Conservation (phyloP, 2,329 filamentous ascomycete genomes). For the Curvularia hawaiiensis region DNA sequence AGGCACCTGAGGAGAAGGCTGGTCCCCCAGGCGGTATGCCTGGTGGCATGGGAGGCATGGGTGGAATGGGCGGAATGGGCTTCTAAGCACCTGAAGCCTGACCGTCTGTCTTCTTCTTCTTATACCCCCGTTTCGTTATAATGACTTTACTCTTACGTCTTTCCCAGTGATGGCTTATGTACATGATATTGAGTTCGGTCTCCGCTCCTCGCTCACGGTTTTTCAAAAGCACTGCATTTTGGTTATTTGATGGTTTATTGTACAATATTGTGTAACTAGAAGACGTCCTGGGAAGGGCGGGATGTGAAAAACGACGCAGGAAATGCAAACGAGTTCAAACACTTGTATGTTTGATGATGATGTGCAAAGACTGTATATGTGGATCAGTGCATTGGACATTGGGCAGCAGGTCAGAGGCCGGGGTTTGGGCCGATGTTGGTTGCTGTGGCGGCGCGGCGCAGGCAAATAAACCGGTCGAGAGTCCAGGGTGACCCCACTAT, state of each 20-base stretch:
- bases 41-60: constrained; percentile 59
- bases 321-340: constrained; percentile 33
- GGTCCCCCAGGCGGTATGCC: constrained; percentile 60
- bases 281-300: constrained; percentile 32
- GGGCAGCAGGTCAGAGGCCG: constrained; percentile 1
- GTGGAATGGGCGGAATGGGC: constrained; percentile 63
- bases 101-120: constrained; percentile 35
- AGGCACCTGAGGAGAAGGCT: constrained; percentile 91
- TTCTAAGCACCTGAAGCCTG: constrained; percentile 53
- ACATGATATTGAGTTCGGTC: constrained; percentile 44
- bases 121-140: constrained; percentile 41
- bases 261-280: constrained; percentile 47
- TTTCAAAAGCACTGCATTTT: constrained; percentile 45
- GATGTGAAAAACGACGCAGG: constrained; percentile 39
- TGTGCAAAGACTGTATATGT: neutral
- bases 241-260: constrained; percentile 36
- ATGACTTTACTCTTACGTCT: constrained; percentile 40
- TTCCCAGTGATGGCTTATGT: constrained; percentile 40
- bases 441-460: constrained; percentile 29
- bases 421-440: constrained; percentile 13
- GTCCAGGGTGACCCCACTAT: constrained; percentile 27
- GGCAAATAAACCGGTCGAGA: constrained; percentile 23
- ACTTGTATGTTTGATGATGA: neutral
- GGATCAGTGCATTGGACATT: constrained; percentile 5
- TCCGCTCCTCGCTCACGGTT: constrained; percentile 48